phyloP scores from a whole-genome alignment of 768 basidiomycete genomes.

The Amylocystis lapponica region DNA sequence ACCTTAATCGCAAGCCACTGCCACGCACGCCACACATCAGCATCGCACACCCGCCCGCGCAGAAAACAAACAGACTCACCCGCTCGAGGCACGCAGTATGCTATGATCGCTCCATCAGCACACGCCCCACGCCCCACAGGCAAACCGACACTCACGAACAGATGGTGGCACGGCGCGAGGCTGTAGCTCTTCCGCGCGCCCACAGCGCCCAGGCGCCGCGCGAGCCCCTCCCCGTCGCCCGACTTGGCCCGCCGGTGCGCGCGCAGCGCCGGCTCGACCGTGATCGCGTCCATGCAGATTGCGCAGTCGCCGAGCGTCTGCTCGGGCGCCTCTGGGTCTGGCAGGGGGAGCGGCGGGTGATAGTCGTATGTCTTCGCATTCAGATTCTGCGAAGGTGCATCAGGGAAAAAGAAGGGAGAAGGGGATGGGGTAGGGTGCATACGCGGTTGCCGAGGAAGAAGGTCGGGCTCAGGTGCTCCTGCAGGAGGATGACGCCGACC shows the following conservation, averaged over 20 bases:
- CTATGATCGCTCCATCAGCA: constrained; percentile 28
- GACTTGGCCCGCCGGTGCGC: constrained; percentile 5
- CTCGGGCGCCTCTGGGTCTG: constrained; percentile 71
- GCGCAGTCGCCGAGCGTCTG: constrained; percentile 82
- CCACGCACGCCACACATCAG: constrained; percentile 43
- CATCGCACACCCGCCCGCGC: constrained; percentile 6
- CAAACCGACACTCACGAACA: constrained; percentile 56
- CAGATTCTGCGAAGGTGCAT: constrained; percentile 41
- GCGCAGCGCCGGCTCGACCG: constrained; percentile 10
- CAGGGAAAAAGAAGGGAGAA: not conserved
- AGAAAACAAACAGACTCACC: constrained; percentile 13
- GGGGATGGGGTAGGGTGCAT: constrained; percentile 22
- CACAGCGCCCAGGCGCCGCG: constrained; percentile 25
- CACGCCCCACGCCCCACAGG: too few species aligned
- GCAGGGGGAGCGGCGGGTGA: constrained; percentile 68
- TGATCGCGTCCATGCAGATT: constrained; percentile 89
- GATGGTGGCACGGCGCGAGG: constrained; percentile 81
- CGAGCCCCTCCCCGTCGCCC: constrained; percentile 38
- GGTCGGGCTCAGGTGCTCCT: constrained; percentile 70
- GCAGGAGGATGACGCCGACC: constrained; percentile 55
- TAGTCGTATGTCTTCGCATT: constrained; percentile 70
- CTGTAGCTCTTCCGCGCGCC: constrained; percentile 64
- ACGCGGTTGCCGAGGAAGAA: constrained; percentile 80
- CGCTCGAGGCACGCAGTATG: constrained; percentile 83
- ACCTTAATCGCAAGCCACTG: constrained; percentile 79